These are phyloP conservation scores for Smallanthus sonchifolius DNA, from an alignment of 129 eudicot genomes.

Conservation along the genomic window DNA sequence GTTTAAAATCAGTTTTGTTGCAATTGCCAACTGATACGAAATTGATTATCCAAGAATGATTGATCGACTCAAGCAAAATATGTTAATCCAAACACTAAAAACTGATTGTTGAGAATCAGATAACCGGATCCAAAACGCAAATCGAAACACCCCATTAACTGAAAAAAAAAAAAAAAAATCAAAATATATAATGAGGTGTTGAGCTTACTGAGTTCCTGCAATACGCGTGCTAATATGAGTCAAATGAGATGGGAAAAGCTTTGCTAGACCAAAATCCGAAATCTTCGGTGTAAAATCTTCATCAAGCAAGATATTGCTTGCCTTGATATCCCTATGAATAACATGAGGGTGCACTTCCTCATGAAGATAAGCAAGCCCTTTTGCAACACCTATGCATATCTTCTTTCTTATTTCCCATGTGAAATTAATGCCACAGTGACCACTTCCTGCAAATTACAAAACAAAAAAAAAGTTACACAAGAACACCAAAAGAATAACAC, in stretches of 20 bases:
- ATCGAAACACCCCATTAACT: not conserved
- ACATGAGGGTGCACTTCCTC: conserved; percentile 74
- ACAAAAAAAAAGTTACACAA: not conserved
- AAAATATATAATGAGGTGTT: not conserved
- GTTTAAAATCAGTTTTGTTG: not conserved
- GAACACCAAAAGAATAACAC: not conserved
- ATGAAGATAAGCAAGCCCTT: conserved; percentile 81
- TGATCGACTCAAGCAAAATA: not conserved
- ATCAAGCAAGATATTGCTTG: conserved; percentile 92
- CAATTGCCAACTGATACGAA: not conserved
- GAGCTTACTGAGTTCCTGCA: conserved; percentile 87
- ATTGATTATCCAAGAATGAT: not conserved
- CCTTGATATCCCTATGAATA: conserved; percentile 85
- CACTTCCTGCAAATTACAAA: conserved; percentile 33
- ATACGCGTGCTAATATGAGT: conserved; percentile 88
- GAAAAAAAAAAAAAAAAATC: not conserved
- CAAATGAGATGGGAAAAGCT: conserved; percentile 67
- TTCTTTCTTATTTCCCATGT: conserved; percentile 57
- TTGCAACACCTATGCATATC: conserved; percentile 74
- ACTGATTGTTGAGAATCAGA: not conserved
- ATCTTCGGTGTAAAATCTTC: conserved; percentile 76
- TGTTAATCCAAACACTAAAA: not conserved
- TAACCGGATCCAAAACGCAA: not conserved
- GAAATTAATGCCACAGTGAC: conserved; percentile 38
- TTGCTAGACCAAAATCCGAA: conserved; percentile 92